phyloP scores from a whole-genome alignment of 1,139 yeast genomes.

The Taiozyma sp. region DNA sequence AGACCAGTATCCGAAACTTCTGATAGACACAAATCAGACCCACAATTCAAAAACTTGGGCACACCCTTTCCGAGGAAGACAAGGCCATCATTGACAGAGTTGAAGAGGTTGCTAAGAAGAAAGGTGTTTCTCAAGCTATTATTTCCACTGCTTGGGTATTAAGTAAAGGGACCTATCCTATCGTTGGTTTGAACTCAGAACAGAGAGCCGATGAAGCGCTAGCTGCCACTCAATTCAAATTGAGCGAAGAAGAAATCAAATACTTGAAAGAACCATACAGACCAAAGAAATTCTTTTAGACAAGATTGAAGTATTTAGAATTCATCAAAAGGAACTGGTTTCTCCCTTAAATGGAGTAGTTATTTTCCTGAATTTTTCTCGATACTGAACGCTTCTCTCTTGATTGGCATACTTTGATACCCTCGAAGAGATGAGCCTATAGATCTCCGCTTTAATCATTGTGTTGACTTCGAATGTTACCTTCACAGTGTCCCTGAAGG shows the following conservation, averaged over 20 bases:
- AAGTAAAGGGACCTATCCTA: slow-evolving; percentile 40
- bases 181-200: slow-evolving; percentile 43
- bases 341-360: background rate
- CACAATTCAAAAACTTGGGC: slow-evolving; percentile 10
- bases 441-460: too few species aligned
- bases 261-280: slow-evolving; percentile 45
- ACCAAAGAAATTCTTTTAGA: background rate
- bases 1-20: slow-evolving; percentile 26
- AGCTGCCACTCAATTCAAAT: slow-evolving; percentile 32
- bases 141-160: slow-evolving; percentile 52
- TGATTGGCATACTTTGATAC: too few species aligned
- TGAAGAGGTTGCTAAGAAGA: slow-evolving; percentile 43
- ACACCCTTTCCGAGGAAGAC: slow-evolving; percentile 22
- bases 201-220: slow-evolving; percentile 43
- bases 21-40: slow-evolving; percentile 15
- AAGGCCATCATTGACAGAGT: slow-evolving; percentile 41
- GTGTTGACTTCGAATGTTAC: too few species aligned
- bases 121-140: slow-evolving; percentile 43
- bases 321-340: background rate
- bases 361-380: too few species aligned
- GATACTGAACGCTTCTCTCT: too few species aligned
- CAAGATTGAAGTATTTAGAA: background rate
- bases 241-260: slow-evolving; percentile 35
- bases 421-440: too few species aligned
- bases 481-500: too few species aligned